Evolutionary conservation across 2,329 filamentous ascomycete genomes (phyloP), one percentile per base, ranked within the genome.

Genomic region (Dactylonectria estremocensis): DNA sequence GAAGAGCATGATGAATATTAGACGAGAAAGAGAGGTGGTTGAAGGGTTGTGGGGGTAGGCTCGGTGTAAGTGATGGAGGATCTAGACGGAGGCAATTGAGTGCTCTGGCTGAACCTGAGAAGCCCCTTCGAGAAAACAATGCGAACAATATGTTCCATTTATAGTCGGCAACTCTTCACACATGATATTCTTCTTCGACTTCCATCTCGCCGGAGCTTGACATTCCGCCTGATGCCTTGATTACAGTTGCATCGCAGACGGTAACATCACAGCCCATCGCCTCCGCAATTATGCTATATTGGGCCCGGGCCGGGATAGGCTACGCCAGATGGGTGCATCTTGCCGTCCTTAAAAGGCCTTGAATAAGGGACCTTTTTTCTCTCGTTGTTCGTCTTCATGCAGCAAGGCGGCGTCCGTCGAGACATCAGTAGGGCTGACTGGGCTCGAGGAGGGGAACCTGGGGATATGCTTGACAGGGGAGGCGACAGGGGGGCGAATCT

Each of bases 1-100:
- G 48, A 78, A 61, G 68, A 68, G 71, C 74, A 77, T 78, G 28
- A 37, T 70, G 67, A 61, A 50, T 60, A 45, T 9, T 20, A 11
- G 40, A 43, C 8, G 10, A 37, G 40, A n/a, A 14, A 6, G n/a
- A n/a, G 18, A 6, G 49, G 9, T n/a, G n/a, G n/a, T n/a, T n/a
- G n/a, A n/a, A n/a, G n/a, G 14, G 49, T 18, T 33, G 8, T 35
- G 35, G 18, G 14, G 48, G 20, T 10, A 33, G 11, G 11, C 43
- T 16, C 10, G 49, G 10, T 45, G 48, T n/a, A 14, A 16, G 14
- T 13, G 16, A 24, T 14, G 24, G 31, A n/a, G n/a, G 28, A 33
- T 18, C 16, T 37, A 35, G 50, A 28, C 11, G 33, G 11, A n/a
- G 13, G 31, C 48, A 50, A 28, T 50, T 7, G 14, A 8, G 14